phyloP scores from a whole-genome alignment of 2,329 filamentous ascomycete genomes.

The Xylariaceae sp. region DNA sequence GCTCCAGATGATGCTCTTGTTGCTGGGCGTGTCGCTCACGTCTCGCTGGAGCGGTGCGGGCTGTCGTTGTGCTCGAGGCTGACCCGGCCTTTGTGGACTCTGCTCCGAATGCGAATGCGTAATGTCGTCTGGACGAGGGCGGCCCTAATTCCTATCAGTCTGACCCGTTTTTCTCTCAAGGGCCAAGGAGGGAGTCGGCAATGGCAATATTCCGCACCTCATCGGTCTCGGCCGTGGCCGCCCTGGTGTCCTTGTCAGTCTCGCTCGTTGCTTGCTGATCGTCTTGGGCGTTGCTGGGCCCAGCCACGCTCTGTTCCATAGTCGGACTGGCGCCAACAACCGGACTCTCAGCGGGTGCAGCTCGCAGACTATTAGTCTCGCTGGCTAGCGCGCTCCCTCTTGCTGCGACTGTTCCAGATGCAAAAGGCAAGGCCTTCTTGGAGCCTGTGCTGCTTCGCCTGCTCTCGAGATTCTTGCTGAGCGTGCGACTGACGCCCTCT shows the following conservation, averaged over 20 bases:
- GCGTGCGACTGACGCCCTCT: conserved; percentile 71
- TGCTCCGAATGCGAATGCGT: conserved; percentile 17
- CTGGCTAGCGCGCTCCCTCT: conserved; percentile 54
- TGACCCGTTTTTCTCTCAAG: conserved; percentile 31
- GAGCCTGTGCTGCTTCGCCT: conserved; percentile 84
- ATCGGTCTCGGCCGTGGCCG: conserved; percentile 22
- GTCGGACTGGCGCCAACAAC: conserved; percentile 34
- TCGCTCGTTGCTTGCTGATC: conserved; percentile 21
- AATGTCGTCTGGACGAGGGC: conserved; percentile 19
- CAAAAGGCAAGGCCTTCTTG: conserved; percentile 67
- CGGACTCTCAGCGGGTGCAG: conserved; percentile 41
- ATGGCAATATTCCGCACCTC: conserved; percentile 52
- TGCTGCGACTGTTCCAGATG: conserved; percentile 38
- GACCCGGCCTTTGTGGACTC: conserved; percentile 20
- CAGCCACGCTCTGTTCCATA: conserved; percentile 21
- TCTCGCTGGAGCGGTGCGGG: conserved; percentile 36
- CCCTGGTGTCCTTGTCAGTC: conserved; percentile 18
- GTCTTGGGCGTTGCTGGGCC: conserved; percentile 26
- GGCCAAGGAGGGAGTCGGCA: conserved; percentile 51
- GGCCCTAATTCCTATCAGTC: conserved; percentile 32
- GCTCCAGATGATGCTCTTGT: conserved; percentile 59
- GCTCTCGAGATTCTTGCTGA: conserved; percentile 87
- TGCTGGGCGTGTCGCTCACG: conserved; percentile 33
- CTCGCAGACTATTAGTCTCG: conserved; percentile 58
- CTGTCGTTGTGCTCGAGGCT: conserved; percentile 21